Percentiles rank a stretch among this genome's conserved stretches.
phyloP scores from a whole-genome alignment of 129 eudicot genomes.

The Centella asiatica region DNA sequence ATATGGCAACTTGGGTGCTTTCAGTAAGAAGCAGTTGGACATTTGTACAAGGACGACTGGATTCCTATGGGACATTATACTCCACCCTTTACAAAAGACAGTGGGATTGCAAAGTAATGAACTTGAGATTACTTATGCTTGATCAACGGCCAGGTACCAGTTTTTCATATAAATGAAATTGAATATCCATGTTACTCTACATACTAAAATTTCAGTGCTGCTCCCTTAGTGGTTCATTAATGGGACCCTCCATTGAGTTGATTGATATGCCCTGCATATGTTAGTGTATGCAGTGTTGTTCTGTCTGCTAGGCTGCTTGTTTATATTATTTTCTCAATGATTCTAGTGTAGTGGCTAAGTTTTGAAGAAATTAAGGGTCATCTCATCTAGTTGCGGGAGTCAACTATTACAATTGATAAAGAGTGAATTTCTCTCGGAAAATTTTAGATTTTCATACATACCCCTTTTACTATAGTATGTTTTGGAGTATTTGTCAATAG shows the following conservation, averaged over 20 bases:
- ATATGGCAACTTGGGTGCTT: neutral
- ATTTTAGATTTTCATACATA: neutral
- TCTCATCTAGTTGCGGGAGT: neutral
- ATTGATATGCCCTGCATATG: slow-evolving; percentile 19
- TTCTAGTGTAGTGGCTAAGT: slow-evolving; percentile 13
- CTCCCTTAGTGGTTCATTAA: slow-evolving; percentile 36
- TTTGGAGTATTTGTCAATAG: neutral
- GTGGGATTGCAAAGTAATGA: neutral
- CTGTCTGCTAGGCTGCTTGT: slow-evolving; percentile 23
- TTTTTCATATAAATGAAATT: neutral
- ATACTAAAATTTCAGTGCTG: slow-evolving; percentile 34
- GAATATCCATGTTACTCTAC: slow-evolving; percentile 8
- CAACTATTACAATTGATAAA: neutral
- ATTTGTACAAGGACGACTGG: slow-evolving; percentile 3
- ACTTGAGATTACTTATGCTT: neutral
- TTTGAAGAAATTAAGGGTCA: slow-evolving; percentile 2
- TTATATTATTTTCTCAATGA: slow-evolving; percentile 12
- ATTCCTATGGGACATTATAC: neutral
- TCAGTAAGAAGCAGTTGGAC: neutral
- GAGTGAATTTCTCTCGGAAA: neutral
- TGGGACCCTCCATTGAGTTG: slow-evolving; percentile 39
- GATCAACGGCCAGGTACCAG: neutral
- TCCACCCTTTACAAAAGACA: neutral
- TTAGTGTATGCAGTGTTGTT: slow-evolving; percentile 46
- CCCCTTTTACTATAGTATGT: neutral